These are phyloP conservation scores for Yamadazyma dushanensis DNA, from an alignment of 1,139 yeast genomes.

Conservation along the genomic window DNA sequence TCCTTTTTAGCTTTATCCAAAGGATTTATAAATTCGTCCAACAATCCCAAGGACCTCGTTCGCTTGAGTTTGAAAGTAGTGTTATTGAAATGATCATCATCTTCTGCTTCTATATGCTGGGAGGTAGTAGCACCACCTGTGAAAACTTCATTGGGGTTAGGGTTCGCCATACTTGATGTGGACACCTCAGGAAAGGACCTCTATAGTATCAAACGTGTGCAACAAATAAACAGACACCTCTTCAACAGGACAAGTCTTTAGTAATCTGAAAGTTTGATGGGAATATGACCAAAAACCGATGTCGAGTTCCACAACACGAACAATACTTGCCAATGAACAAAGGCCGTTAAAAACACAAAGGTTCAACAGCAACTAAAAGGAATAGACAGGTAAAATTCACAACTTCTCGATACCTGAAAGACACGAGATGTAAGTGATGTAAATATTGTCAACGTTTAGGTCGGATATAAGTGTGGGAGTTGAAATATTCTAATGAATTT, in stretches of 20 bases:
- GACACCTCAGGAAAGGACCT: not conserved
- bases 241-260: too few relatives aligned
- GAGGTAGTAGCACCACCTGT: constrained; percentile 54
- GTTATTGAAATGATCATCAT: constrained; percentile 69
- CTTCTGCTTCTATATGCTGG: constrained; percentile 67
- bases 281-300: too few relatives aligned
- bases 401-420: not conserved
- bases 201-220: not conserved
- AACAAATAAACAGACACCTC: too few relatives aligned
- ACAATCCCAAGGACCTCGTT: constrained; percentile 78
- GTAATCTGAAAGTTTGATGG: too few relatives aligned
- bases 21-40: constrained; percentile 66
- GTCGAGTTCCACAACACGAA: too few relatives aligned
- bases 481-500: not conserved
- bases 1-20: constrained; percentile 15
- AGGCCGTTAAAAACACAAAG: too few relatives aligned
- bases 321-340: too few relatives aligned
- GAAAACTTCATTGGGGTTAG: constrained; percentile 33
- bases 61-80: constrained; percentile 77
- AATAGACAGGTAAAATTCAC: not conserved
- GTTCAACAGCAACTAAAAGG: not conserved
- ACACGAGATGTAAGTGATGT: not conserved
- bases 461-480: not conserved
- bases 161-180: constrained; percentile 9
- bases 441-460: not conserved